phyloP scores from a whole-genome alignment of 257 asterid genomes.

The Solanum microdontum region DNA sequence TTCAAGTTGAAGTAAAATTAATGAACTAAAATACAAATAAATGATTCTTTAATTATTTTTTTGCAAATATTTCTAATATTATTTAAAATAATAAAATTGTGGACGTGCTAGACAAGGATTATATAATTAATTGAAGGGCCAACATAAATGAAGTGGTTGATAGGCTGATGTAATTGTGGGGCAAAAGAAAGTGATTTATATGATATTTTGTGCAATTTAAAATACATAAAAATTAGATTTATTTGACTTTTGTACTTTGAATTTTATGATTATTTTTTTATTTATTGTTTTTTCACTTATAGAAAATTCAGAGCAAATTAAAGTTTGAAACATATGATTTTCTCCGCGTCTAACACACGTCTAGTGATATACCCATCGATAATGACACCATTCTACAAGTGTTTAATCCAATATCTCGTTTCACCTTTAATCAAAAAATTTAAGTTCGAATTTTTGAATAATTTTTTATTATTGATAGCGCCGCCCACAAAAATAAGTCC shows the following conservation, averaged over 20 bases:
- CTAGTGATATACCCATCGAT: not conserved
- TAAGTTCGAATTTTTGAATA: rapidly evolving
- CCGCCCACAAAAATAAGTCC: not conserved
- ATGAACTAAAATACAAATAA: not conserved
- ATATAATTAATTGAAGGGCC: not conserved
- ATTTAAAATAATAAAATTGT: not conserved
- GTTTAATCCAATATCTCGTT: too few relatives aligned
- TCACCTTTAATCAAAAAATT: not conserved
- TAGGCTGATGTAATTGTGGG: not conserved
- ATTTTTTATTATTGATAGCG: rapidly evolving
- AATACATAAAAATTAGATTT: not conserved
- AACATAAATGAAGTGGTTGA: not conserved
- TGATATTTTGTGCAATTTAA: not conserved
- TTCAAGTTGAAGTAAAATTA: not conserved
- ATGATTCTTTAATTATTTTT: not conserved
- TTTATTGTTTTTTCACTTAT: not conserved
- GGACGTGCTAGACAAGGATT: not conserved
- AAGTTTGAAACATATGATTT: not conserved
- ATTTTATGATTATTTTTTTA: not conserved
- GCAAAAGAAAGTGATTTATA: not conserved
- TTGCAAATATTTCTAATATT: not conserved
- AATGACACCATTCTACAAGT: not conserved
- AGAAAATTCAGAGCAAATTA: not conserved
- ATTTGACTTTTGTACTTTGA: not conserved
- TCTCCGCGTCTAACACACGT: not conserved